Evolutionary conservation across 2,329 filamentous ascomycete species (phyloP).

Genomic region (Dothideomycetidae sp.): DNA sequence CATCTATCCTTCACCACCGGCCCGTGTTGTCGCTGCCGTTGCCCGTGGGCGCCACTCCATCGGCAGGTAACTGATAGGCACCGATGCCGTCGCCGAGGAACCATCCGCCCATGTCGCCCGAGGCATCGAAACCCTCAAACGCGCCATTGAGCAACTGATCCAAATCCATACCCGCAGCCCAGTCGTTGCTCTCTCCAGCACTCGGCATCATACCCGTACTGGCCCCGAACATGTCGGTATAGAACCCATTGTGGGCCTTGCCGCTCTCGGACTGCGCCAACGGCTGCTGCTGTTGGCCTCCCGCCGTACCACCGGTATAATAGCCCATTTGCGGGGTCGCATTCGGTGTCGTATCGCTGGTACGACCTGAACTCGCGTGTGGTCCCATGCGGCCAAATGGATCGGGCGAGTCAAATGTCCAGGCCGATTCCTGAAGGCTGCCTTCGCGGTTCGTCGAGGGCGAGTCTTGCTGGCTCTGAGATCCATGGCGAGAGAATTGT

Average conservation of each 20-base stretch:
- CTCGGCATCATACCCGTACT: background rate
- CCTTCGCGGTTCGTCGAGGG: background rate
- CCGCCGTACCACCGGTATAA: too few relatives aligned
- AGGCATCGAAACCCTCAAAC: conserved; percentile 10
- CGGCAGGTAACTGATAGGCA: conserved; percentile 11
- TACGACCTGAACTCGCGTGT: background rate
- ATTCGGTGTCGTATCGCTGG: background rate
- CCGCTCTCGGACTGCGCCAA: background rate
- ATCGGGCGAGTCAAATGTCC: conserved; percentile 12
- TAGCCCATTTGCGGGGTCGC: background rate
- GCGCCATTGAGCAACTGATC: conserved; percentile 13
- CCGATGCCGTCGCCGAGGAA: conserved; percentile 12
- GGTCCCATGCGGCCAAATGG: conserved; percentile 1
- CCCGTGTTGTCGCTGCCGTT: background rate
- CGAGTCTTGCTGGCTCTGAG: background rate
- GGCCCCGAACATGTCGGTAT: conserved; percentile 2
- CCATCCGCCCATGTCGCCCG: conserved; percentile 12
- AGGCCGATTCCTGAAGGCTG: conserved; percentile 3
- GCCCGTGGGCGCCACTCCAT: background rate
- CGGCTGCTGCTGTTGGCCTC: background rate
- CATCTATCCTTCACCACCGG: background rate
- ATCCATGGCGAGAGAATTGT: conserved; percentile 8
- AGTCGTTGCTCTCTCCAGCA: conserved; percentile 4
- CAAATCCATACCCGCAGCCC: conserved; percentile 12
- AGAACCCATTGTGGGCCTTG: background rate